phyloP scores from a whole-genome alignment of 352 stramenopile species.

The Pythium phragmiticola region DNA sequence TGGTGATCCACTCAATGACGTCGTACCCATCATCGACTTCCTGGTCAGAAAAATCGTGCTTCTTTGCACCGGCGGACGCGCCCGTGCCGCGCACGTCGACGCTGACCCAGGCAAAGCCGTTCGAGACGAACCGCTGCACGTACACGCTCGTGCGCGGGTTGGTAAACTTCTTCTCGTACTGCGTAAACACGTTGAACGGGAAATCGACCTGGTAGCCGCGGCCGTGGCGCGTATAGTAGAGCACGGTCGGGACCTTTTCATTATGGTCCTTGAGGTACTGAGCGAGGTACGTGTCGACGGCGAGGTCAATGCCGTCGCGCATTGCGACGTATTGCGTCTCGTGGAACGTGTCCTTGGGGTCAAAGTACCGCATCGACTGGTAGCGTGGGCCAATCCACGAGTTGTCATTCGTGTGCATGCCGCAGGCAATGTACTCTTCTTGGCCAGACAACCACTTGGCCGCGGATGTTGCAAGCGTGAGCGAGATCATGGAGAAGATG shows the following conservation, averaged over 20 bases:
- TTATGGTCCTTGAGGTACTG: conserved; percentile 61
- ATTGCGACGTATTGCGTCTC: conserved; percentile 75
- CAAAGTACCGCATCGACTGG: conserved; percentile 73
- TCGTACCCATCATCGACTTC: conserved; percentile 76
- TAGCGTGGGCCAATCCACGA: conserved; percentile 67
- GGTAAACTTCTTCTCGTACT: conserved; percentile 73
- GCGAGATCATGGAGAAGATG: conserved; percentile 72
- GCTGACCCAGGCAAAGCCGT: conserved; percentile 73
- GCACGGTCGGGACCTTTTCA: conserved; percentile 59
- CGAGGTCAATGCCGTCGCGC: conserved; percentile 66
- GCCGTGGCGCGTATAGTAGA: conserved; percentile 77
- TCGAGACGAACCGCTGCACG: conserved; percentile 67
- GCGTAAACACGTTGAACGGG: conserved; percentile 69
- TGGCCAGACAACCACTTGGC: conserved; percentile 61
- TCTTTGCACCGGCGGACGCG: conserved; percentile 64
- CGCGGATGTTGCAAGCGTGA: conserved; percentile 53
- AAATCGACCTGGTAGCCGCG: conserved; percentile 81
- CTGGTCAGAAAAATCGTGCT: conserved; percentile 64
- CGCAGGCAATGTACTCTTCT: conserved; percentile 59
- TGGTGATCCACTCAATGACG: conserved; percentile 77
- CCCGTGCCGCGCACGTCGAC: conserved; percentile 81
- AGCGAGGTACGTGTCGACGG: conserved; percentile 71
- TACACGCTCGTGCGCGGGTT: conserved; percentile 78
- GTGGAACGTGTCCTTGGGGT: conserved; percentile 67
- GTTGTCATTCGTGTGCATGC: conserved; percentile 71